These are phyloP conservation scores for Platanus orientalis DNA, from an alignment of 164 flowering plant species.

Conservation along the genomic window DNA sequence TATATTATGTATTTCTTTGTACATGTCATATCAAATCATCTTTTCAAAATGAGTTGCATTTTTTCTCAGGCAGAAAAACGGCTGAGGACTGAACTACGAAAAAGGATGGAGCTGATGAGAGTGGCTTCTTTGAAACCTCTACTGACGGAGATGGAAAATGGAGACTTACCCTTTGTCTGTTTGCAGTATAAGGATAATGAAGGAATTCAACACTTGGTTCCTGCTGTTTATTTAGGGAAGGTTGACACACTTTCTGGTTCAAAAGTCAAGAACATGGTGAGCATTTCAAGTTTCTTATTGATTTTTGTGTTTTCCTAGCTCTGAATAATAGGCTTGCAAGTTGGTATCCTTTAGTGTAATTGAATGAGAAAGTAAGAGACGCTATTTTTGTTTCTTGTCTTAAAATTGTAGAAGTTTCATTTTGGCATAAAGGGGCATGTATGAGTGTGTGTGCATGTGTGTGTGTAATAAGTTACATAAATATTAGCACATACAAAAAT, in stretches of 20 bases:
- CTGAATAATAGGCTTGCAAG: background rate
- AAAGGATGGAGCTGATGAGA: conserved; percentile 55
- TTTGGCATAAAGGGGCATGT: no score
- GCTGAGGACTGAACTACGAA: conserved; percentile 48
- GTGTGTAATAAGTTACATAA: no score
- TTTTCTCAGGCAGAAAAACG: conserved; percentile 60
- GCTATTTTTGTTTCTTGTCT: no score
- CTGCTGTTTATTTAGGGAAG: conserved; percentile 77
- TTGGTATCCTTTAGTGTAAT: no score
- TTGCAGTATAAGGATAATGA: conserved; percentile 69
- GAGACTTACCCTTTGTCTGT: conserved; percentile 73
- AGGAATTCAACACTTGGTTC: conserved; percentile 52
- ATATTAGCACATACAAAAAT: no score
- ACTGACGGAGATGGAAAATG: conserved; percentile 50
- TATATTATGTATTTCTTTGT: background rate
- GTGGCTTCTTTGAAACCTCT: conserved; percentile 49
- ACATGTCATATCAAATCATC: background rate
- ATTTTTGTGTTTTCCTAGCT: background rate
- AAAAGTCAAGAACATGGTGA: conserved; percentile 50
- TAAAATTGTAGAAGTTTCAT: no score
- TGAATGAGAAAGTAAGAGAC: no score
- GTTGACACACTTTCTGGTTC: conserved; percentile 56
- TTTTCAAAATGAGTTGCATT: background rate
- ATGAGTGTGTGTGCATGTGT: no score
- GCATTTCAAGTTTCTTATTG: conserved; percentile 8